Percentiles rank a stretch among this genome's conserved stretches.
These are phyloP conservation scores for Stereum hirsutum DNA, from an alignment of 1,284 basidiomycete genomes.

Conservation along the genomic window DNA sequence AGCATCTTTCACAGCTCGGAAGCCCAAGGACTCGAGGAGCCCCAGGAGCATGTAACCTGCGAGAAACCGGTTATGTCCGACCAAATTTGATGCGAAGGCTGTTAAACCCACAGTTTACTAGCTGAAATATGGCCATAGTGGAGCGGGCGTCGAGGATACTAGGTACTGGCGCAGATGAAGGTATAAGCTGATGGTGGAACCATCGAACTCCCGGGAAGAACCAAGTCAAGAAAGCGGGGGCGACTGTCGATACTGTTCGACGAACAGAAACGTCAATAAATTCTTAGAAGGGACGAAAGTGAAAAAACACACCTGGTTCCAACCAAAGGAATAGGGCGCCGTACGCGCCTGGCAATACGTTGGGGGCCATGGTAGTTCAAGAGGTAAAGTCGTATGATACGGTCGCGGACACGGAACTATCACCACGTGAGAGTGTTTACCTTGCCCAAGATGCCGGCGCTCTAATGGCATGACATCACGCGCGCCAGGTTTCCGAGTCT, in stretches of 20 bases:
- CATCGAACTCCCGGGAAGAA: conserved; percentile 54
- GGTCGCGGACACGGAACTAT: too few species aligned
- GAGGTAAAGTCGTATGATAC: too few species aligned
- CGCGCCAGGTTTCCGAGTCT: too few species aligned
- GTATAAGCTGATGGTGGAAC: conserved; percentile 67
- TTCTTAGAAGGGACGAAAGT: not conserved
- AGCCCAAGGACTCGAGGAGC: conserved; percentile 59
- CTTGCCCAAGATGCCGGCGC: too few species aligned
- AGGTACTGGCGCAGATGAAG: conserved; percentile 27
- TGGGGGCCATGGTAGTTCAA: too few species aligned
- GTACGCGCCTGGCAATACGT: conserved; percentile 54
- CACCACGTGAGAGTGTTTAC: too few species aligned
- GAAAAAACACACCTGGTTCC: conserved; percentile 47
- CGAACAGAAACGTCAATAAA: not conserved
- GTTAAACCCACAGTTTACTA: conserved; percentile 50
- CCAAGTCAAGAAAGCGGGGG: conserved; percentile 52
- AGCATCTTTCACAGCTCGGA: conserved; percentile 59
- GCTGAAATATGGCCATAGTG: conserved; percentile 63
- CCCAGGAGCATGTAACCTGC: conserved; percentile 63
- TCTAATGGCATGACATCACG: too few species aligned
- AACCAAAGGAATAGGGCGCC: conserved; percentile 57
- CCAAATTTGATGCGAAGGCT: not conserved
- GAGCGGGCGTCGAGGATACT: conserved; percentile 38
- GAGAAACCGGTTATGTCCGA: not conserved
- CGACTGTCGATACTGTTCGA: conserved; percentile 43